A percentile compares a stretch with the other conserved stretches of the same genome.
Conservation (phyloP, 2,329 filamentous ascomycete genomes). For the Aaosphaeria pasadenensis region DNA sequence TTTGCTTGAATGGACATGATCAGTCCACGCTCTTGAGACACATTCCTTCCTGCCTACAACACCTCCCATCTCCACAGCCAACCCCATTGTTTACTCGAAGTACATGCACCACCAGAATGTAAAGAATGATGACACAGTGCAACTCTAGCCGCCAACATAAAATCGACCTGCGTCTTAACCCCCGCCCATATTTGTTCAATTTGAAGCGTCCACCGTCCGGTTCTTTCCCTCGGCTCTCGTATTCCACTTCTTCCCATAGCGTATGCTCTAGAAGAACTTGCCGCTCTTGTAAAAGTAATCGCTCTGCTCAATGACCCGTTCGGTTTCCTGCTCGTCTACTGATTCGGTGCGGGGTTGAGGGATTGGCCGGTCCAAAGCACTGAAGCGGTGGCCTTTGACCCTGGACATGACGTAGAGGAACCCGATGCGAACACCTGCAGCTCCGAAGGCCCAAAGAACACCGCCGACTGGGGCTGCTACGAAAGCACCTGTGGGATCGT, state of each 20-base stretch:
- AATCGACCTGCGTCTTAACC: too few relatives aligned
- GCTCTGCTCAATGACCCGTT: slow-evolving; percentile 20
- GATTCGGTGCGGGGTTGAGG: slow-evolving; percentile 11
- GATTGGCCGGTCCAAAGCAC: slow-evolving; percentile 58
- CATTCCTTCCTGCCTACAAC: too few relatives aligned
- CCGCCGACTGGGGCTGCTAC: slow-evolving; percentile 76
- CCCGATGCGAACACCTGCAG: slow-evolving; percentile 58
- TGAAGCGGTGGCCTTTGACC: slow-evolving; percentile 59
- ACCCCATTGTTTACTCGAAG: too few relatives aligned
- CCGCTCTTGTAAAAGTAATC: slow-evolving; percentile 23
- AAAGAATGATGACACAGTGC: too few relatives aligned
- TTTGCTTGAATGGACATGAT: too few relatives aligned
- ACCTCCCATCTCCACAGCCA: too few relatives aligned
- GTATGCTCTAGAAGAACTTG: slow-evolving; percentile 25
- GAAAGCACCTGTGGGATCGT: slow-evolving; percentile 56
- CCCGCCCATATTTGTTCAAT: neutral
- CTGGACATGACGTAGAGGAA: slow-evolving; percentile 59
- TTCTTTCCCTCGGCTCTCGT: neutral
- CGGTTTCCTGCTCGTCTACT: slow-evolving; percentile 22
- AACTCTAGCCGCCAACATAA: too few relatives aligned
- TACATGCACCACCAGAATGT: too few relatives aligned
- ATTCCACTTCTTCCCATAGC: neutral
- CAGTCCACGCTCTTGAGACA: too few relatives aligned
- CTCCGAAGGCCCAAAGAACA: slow-evolving; percentile 66
- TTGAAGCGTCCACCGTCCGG: neutral